Conservation (phyloP, 2,329 filamentous ascomycete species). For the Verticillium alfalfae region DNA sequence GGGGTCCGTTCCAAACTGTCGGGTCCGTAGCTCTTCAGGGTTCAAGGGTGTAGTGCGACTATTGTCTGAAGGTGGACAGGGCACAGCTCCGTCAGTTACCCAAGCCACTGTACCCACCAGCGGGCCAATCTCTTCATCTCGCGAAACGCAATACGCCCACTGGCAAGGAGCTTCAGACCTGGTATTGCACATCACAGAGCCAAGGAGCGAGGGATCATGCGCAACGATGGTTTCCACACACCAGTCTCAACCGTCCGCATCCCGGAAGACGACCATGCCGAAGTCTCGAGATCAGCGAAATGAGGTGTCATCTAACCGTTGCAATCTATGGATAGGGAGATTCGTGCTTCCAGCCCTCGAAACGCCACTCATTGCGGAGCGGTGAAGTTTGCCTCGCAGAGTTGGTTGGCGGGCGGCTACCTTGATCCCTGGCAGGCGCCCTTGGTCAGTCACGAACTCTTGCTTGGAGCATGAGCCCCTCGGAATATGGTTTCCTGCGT, state of each 20-base stretch:
- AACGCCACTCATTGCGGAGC: neutral
- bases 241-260: neutral
- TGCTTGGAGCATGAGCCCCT: neutral
- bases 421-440: neutral
- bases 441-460: neutral
- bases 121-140: neutral
- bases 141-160: neutral
- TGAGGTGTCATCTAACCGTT: neutral
- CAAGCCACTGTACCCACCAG: neutral
- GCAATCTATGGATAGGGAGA: neutral
- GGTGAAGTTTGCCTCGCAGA: neutral
- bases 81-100: neutral
- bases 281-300: neutral
- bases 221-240: neutral
- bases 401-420: neutral
- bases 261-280: neutral
- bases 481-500: neutral
- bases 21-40: neutral
- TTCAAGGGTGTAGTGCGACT: neutral
- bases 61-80: neutral
- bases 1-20: constrained; percentile 1
- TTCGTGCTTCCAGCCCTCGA: neutral
- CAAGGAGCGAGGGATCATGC: neutral
- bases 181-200: neutral
- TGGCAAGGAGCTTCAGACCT: neutral